Evolutionary conservation across 2,329 filamentous ascomycete species (phyloP).

Genomic region (Cladophialophora exuberans): DNA sequence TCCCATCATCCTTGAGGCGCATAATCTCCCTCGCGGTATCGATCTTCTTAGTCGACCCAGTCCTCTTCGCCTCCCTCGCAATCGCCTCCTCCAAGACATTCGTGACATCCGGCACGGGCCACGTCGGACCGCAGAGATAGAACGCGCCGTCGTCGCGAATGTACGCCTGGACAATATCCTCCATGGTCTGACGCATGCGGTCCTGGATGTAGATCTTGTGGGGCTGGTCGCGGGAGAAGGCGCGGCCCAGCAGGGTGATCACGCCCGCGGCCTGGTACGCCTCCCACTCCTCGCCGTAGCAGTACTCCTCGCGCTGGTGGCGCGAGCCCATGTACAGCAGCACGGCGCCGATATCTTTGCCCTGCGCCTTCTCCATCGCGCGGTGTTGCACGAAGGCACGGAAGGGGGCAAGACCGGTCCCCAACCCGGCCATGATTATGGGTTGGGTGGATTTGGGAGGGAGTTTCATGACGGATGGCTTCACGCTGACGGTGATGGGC

Average conservation of each 20-base stretch:
- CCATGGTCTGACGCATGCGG: conserved; percentile 86
- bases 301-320: conserved; percentile 97
- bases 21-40: conserved; percentile 92
- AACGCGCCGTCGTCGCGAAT: conserved; percentile 86
- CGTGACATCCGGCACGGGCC: conserved; percentile 97
- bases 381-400: conserved; percentile 98
- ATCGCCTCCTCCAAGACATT: conserved; percentile 93
- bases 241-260: conserved; percentile 88
- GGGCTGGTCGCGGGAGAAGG: conserved; percentile 95
- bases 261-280: conserved; percentile 94
- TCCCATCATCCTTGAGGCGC: conserved; percentile 88
- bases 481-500: conserved; percentile 87
- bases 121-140: conserved; percentile 96
- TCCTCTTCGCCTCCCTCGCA: conserved; percentile 69
- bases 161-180: conserved; percentile 83
- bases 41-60: conserved; percentile 70
- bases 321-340: conserved; percentile 96
- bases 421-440: conserved; percentile 98
- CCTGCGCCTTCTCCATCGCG: conserved; percentile 95
- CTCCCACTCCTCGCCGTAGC: conserved; percentile 99
- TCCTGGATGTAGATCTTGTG: conserved; percentile 99
- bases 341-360: conserved; percentile 90
- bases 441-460: conserved; percentile 83
- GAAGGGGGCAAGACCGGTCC: conserved; percentile 97
- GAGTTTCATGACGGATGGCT: conserved; percentile 99